phyloP scores from a whole-genome alignment of 495 filamentous ascomycete species.

The Trichoderma reesei region DNA sequence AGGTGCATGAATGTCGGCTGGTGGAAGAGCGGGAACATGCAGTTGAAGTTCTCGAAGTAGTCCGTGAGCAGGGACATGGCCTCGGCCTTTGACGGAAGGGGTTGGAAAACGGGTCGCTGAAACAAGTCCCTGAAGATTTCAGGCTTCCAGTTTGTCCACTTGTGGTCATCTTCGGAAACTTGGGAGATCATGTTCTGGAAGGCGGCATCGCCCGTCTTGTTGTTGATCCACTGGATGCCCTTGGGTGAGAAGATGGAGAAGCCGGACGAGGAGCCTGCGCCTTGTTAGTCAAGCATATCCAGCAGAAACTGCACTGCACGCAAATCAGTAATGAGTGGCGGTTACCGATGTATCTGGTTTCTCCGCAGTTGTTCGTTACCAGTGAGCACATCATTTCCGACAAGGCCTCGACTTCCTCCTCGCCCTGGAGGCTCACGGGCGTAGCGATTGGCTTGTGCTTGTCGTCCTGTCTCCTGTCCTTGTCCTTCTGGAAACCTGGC shows the following conservation, averaged over 20 bases:
- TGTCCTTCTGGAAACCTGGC: slow-evolving; percentile 45
- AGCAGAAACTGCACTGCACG: too few species aligned
- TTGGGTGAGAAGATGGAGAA: slow-evolving; percentile 94
- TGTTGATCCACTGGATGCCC: slow-evolving; percentile 97
- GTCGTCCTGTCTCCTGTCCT: slow-evolving; percentile 36
- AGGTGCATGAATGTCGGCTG: slow-evolving; percentile 97
- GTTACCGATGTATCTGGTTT: slow-evolving; percentile 91
- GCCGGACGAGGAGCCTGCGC: slow-evolving; percentile 81
- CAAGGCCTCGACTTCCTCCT: slow-evolving; percentile 74
- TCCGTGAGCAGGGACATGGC: slow-evolving; percentile 77
- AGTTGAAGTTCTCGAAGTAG: slow-evolving; percentile 97
- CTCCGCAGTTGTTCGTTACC: slow-evolving; percentile 93
- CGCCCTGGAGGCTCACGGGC: slow-evolving; percentile 28
- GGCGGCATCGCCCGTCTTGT: slow-evolving; percentile 88
- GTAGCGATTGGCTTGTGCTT: slow-evolving; percentile 24
- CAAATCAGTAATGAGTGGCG: slow-evolving; percentile 2
- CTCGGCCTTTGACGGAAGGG: slow-evolving; percentile 70
- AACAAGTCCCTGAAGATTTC: slow-evolving; percentile 95
- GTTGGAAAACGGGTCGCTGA: slow-evolving; percentile 70
- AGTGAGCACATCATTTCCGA: slow-evolving; percentile 99
- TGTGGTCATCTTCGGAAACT: slow-evolving; percentile 72
- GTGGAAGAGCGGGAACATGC: slow-evolving; percentile 95
- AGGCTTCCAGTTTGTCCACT: slow-evolving; percentile 93
- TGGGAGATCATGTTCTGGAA: slow-evolving; percentile 94
- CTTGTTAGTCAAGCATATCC: slow-evolving; percentile 18